Conservation (phyloP, 208 protist genomes). For the Leishmania braziliensis region DNA sequence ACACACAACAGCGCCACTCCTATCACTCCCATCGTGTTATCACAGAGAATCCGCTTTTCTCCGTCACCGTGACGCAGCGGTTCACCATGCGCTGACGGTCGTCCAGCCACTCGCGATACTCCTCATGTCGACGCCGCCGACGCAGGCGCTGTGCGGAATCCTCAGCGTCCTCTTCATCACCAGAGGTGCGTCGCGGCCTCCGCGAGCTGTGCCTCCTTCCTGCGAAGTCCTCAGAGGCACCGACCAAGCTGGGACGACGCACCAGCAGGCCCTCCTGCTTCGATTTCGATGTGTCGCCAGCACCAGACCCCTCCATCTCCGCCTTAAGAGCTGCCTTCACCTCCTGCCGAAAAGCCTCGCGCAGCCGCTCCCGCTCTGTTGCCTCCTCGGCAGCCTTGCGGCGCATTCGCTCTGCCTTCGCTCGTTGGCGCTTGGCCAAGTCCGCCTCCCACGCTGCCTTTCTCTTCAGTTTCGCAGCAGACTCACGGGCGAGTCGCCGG, state of each 20-base stretch:
- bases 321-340: constrained; percentile 23
- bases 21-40: constrained; percentile 18
- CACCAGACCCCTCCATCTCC: not conserved
- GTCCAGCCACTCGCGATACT: constrained; percentile 26
- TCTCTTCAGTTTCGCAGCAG: constrained; percentile 3
- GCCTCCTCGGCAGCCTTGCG: constrained; percentile 39
- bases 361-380: constrained; percentile 20
- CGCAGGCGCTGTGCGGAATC: constrained; percentile 19
- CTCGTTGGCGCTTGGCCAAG: constrained; percentile 23
- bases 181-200: not conserved
- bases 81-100: constrained; percentile 27
- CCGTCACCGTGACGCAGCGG: constrained; percentile 4
- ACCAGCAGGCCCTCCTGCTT: not conserved
- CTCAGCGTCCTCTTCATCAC: constrained; percentile 21
- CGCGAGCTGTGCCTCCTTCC: no score
- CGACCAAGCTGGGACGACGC: not conserved
- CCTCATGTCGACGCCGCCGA: constrained; percentile 10
- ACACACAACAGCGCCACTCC: not conserved
- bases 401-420: constrained; percentile 29
- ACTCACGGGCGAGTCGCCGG: constrained; percentile 1
- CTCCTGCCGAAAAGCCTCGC: constrained; percentile 26
- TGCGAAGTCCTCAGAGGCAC: not conserved
- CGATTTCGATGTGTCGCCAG: not conserved
- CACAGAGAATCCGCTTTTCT: not conserved
- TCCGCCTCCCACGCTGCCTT: constrained; percentile 30